These are phyloP conservation scores for Coniferiporia weirii DNA, from an alignment of 1,284 basidiomycete species.

Conservation along the genomic window DNA sequence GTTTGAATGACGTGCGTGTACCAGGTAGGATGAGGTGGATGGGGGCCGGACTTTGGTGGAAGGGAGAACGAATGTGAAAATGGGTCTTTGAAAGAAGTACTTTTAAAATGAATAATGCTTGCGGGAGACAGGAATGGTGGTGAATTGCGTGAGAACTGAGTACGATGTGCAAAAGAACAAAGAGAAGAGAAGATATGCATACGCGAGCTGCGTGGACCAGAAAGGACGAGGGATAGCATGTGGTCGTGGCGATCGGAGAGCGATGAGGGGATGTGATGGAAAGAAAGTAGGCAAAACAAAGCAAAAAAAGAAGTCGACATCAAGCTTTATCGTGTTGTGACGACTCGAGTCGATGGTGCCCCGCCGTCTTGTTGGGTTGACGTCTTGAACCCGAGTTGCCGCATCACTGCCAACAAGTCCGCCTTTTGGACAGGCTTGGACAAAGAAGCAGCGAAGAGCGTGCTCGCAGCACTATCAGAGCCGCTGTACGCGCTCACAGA, in stretches of 20 bases:
- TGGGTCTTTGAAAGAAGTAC: neutral
- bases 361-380: slow-evolving; percentile 60
- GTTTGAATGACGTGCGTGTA: neutral
- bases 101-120: slow-evolving; percentile 11
- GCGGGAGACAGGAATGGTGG: slow-evolving; percentile 12
- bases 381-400: slow-evolving; percentile 84
- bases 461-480: slow-evolving; percentile 58
- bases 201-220: slow-evolving; percentile 2
- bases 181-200: slow-evolving; percentile 10
- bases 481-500: slow-evolving; percentile 84
- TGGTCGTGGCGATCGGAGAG: slow-evolving; percentile 1
- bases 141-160: slow-evolving; percentile 9
- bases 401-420: slow-evolving; percentile 75
- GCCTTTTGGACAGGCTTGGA: slow-evolving; percentile 85
- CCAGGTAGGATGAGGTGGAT: neutral
- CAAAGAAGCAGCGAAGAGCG: slow-evolving; percentile 81
- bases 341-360: slow-evolving; percentile 31
- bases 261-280: neutral
- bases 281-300: slow-evolving; percentile 20
- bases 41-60: neutral
- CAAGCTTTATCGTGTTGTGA: slow-evolving; percentile 35
- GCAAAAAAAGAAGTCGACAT: slow-evolving; percentile 28
- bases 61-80: slow-evolving; percentile 1
- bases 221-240: slow-evolving; percentile 2
- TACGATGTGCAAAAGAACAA: neutral